Evolutionary conservation across 2,329 filamentous ascomycete genomes (phyloP).

Genomic region (Chrysoporthe puriensis): DNA sequence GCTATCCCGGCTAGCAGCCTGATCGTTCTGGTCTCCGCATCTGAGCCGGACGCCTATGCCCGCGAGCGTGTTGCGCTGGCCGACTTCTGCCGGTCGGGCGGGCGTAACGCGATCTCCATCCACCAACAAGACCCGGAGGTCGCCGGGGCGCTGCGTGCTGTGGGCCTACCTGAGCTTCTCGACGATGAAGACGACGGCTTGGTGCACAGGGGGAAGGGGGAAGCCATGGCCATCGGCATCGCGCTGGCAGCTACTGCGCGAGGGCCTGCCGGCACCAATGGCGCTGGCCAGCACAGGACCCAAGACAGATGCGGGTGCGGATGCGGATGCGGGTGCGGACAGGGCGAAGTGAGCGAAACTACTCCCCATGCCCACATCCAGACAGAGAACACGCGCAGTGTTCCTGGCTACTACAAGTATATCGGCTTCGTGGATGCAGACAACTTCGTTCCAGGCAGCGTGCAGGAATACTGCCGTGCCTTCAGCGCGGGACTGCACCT

Average conservation of each 20-base stretch:
- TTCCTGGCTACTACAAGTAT: constrained; percentile 31
- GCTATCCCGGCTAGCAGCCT: constrained; percentile 37
- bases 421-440: constrained; percentile 42
- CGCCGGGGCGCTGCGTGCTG: constrained; percentile 32
- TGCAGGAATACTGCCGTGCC: constrained; percentile 39
- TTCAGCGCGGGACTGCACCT: constrained; percentile 39
- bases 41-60: constrained; percentile 31
- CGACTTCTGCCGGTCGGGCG: constrained; percentile 30
- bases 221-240: constrained; percentile 40
- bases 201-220: constrained; percentile 39
- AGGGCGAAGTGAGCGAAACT: background rate
- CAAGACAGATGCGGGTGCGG: background rate
- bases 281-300: background rate
- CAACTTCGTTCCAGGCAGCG: constrained; percentile 37
- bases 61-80: constrained; percentile 32
- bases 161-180: constrained; percentile 34
- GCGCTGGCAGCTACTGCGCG: constrained; percentile 34
- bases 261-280: constrained; percentile 8
- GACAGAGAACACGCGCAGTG: background rate
- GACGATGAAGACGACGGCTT: constrained; percentile 34
- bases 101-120: constrained; percentile 33
- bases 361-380: background rate
- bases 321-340: background rate
- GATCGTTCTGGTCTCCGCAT: constrained; percentile 39
- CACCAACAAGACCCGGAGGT: constrained; percentile 37